A percentile compares a stretch with the other conserved stretches of the same genome.
Evolutionary conservation across 2,329 filamentous ascomycete genomes (phyloP).

Genomic region (Geoglossum cookeanum): DNA sequence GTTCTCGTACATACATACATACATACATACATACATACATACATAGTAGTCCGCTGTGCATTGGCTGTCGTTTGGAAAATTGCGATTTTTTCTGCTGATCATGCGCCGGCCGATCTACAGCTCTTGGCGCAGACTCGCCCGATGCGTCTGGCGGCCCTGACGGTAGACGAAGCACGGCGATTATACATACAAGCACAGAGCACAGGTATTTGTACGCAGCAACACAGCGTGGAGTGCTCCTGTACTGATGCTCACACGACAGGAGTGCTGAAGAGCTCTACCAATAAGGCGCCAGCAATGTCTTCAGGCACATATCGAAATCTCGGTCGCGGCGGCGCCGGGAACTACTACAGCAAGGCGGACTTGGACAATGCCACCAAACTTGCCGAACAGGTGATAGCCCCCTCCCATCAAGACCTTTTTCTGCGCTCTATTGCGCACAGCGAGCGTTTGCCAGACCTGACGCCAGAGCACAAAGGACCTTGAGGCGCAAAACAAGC

Average conservation of each 20-base stretch:
- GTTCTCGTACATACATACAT: background rate
- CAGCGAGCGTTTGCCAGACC: background rate
- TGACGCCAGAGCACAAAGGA: background rate
- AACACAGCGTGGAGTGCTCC: constrained; percentile 9
- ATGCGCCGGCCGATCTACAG: background rate
- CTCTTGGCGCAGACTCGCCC: constrained; percentile 16
- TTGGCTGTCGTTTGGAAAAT: too few relatives aligned
- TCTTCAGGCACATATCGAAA: constrained; percentile 29
- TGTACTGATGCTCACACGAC: constrained; percentile 1
- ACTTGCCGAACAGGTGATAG: background rate
- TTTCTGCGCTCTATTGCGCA: background rate
- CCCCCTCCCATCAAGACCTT: background rate
- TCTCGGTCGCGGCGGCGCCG: constrained; percentile 42
- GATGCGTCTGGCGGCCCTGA: background rate
- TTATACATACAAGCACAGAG: background rate
- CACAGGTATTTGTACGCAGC: background rate
- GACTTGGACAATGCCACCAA: background rate
- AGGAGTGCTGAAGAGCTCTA: constrained; percentile 13
- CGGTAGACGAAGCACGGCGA: background rate
- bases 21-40: background rate
- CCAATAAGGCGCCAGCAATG: constrained; percentile 14
- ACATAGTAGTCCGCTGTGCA: background rate
- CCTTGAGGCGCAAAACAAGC: constrained; percentile 5
- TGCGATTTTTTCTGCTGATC: background rate
- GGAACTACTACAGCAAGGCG: constrained; percentile 32